Evolutionary conservation across 2,329 filamentous ascomycete genomes (phyloP).

Genomic region (Diplodia seriata): DNA sequence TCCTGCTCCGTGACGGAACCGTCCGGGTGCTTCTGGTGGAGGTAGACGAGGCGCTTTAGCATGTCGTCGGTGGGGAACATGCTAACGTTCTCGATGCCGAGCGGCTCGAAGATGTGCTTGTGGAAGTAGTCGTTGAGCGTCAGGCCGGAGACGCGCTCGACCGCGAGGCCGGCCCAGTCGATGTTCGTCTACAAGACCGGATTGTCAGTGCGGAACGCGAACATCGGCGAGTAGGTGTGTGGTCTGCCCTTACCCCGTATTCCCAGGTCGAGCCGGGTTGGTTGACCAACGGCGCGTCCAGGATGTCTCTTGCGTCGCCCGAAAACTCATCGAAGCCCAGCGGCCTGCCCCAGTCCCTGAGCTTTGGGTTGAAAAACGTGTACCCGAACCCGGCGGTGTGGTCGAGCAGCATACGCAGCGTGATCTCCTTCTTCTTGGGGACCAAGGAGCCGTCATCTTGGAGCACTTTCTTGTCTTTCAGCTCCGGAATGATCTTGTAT

Average conservation of each 20-base stretch:
- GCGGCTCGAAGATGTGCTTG: constrained; percentile 55
- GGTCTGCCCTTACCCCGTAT: constrained; percentile 53
- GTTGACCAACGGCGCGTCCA: constrained; percentile 62
- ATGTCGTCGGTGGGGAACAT: constrained; percentile 65
- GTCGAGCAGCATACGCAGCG: constrained; percentile 57
- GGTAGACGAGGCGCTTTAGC: constrained; percentile 62
- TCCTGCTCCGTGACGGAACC: constrained; percentile 52
- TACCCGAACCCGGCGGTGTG: constrained; percentile 61
- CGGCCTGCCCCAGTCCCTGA: constrained; percentile 54
- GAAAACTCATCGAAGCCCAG: constrained; percentile 65
- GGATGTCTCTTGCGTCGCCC: constrained; percentile 59
- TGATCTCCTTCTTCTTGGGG: constrained; percentile 54
- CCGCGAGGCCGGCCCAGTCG: constrained; percentile 58
- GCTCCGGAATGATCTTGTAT: constrained; percentile 44
- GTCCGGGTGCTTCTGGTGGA: constrained; percentile 61
- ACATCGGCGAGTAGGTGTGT: too few species aligned
- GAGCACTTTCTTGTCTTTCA: constrained; percentile 53
- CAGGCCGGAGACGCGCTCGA: constrained; percentile 54
- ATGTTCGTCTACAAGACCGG: constrained; percentile 54
- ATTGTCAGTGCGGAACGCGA: too few species aligned
- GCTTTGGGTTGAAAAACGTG: constrained; percentile 55
- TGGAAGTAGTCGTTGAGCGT: constrained; percentile 56
- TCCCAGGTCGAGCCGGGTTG: constrained; percentile 69
- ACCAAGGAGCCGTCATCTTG: constrained; percentile 44
- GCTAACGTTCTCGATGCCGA: constrained; percentile 58